Base-by-base conservation (phyloP, 2,329 filamentous ascomycete species). In the Microdochium bolleyi region DNA sequence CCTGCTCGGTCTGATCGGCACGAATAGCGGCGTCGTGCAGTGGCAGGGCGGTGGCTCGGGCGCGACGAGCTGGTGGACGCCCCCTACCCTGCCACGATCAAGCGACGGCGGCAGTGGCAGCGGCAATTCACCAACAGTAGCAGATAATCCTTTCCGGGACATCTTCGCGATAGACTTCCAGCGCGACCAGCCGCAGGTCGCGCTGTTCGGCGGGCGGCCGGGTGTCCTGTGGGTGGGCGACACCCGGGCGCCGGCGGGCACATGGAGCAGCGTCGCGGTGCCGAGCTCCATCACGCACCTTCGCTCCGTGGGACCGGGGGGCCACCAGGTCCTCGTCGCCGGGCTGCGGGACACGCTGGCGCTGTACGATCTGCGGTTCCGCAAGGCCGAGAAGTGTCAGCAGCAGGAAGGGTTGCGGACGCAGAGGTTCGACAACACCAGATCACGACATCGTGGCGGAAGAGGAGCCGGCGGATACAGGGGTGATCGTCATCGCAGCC, bases 331-430 rank as follows among this genome's bases (percentile, higher is more conserved):
- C 21, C 66, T 85, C 2, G 76, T 77, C 3, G 74, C 79, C 0
- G 80, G 81, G 1, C 64, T 82, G 2, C 59, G 65, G 30, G 72
- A 70, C 60, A 68, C 61, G 51, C 77, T 85, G 68, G 70, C 70
- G 1, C 64, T 84, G 4, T 85, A 83, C 59, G 83, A 86, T 56
- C 55, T 79, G 30, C 79, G 83, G 1, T 80, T 72, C 57, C 37
- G 41, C 10, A 46, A 46, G 34, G 3, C 34, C 5, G 34, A 46
- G 9, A 41, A 19, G 37, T 50, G 21, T 30, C 50, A 22, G 25
- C 37, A 19, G 22, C 44, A 24, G 16, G 16, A 27, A n/a, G 16
- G 19, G 44, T 21, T 11, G 44, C 51, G 52, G 30, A 32, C 24
- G 38, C 44, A 37, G 21, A 24, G n/a, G 34, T n/a, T 13, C 19